Evolutionary conservation across 106 monocot genomes (phyloP).

Genomic region (Xerophyta viscosa): DNA sequence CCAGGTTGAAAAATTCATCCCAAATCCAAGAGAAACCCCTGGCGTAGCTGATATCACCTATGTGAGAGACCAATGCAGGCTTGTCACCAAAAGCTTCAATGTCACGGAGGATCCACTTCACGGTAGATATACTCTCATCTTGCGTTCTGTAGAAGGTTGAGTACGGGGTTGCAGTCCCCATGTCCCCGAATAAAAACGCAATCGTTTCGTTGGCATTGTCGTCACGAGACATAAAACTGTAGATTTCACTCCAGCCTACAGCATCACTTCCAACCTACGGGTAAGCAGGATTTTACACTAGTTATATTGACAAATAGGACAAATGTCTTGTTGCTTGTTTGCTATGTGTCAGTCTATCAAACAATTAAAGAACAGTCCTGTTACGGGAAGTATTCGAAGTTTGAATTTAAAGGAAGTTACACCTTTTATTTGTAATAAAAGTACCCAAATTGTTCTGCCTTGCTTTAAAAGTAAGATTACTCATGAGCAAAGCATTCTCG

Average conservation of each 20-base stretch:
- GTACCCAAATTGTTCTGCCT: too few relatives aligned
- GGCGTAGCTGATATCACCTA: constrained; percentile 97
- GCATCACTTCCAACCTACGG: constrained; percentile 79
- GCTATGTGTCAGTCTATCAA: too few relatives aligned
- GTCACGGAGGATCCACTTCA: constrained; percentile 89
- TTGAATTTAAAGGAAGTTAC: too few relatives aligned
- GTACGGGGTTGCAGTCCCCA: constrained; percentile 83
- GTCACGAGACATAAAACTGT: constrained; percentile 77
- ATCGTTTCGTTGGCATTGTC: constrained; percentile 58
- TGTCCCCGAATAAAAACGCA: constrained; percentile 91
- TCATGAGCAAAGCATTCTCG: too few relatives aligned
- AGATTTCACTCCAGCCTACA: constrained; percentile 63
- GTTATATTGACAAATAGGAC: too few relatives aligned
- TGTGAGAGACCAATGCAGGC: constrained; percentile 87
- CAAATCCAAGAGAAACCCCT: constrained; percentile 90
- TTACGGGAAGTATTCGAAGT: too few relatives aligned
- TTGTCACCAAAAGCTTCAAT: constrained; percentile 64
- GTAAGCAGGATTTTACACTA: too few relatives aligned
- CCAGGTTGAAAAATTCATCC: constrained; percentile 94
- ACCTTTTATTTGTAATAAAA: too few relatives aligned
- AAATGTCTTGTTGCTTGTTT: too few relatives aligned
- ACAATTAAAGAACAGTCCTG: too few relatives aligned
- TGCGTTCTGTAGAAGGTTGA: constrained; percentile 67
- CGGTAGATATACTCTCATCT: constrained; percentile 76
- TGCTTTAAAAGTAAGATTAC: too few relatives aligned